phyloP scores from a whole-genome alignment of 2,329 filamentous ascomycete genomes.

The Pyricularia grisea region DNA sequence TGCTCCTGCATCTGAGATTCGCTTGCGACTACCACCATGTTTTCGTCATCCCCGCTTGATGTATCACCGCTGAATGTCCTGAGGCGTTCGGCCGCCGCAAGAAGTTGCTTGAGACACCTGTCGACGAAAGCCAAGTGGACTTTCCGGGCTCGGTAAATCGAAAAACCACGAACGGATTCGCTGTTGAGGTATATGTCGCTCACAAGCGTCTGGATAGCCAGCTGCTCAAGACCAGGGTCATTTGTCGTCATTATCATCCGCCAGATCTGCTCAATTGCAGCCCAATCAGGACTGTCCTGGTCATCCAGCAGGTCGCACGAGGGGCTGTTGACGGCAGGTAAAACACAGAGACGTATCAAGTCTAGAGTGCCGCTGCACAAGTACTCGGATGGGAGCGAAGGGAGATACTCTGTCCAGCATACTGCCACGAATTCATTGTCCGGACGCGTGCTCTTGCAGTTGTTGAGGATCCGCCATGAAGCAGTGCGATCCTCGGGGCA shows the following conservation, averaged over 20 bases:
- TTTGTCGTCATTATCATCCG: slow-evolving; percentile 65
- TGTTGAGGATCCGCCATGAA: slow-evolving; percentile 60
- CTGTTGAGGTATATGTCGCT: slow-evolving; percentile 57
- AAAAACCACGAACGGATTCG: slow-evolving; percentile 36
- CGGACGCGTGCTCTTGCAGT: slow-evolving; percentile 26
- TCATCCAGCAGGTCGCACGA: slow-evolving; percentile 35
- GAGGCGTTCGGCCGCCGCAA: slow-evolving; percentile 49
- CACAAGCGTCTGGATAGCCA: slow-evolving; percentile 63
- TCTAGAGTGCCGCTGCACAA: slow-evolving; percentile 54
- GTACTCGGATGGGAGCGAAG: slow-evolving; percentile 42
- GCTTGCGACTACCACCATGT: slow-evolving; percentile 40
- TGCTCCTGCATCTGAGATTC: slow-evolving; percentile 41
- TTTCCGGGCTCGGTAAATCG: slow-evolving; percentile 38
- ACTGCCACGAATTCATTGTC: slow-evolving; percentile 46
- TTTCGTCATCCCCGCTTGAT: slow-evolving; percentile 36
- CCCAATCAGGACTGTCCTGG: slow-evolving; percentile 39
- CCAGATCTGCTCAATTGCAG: slow-evolving; percentile 68
- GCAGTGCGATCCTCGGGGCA: slow-evolving; percentile 51
- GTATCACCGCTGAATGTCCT: slow-evolving; percentile 35
- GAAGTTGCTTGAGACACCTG: slow-evolving; percentile 63
- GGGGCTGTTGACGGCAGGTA: slow-evolving; percentile 34
- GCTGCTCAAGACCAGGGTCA: slow-evolving; percentile 52
- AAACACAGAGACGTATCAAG: slow-evolving; percentile 46
- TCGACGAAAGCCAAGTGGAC: slow-evolving; percentile 63
- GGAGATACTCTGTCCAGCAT: slow-evolving; percentile 48